Evolutionary conservation across 257 asterid species (phyloP), one percentile per base, ranked within the genome.

Genomic region (Misopates orontium): DNA sequence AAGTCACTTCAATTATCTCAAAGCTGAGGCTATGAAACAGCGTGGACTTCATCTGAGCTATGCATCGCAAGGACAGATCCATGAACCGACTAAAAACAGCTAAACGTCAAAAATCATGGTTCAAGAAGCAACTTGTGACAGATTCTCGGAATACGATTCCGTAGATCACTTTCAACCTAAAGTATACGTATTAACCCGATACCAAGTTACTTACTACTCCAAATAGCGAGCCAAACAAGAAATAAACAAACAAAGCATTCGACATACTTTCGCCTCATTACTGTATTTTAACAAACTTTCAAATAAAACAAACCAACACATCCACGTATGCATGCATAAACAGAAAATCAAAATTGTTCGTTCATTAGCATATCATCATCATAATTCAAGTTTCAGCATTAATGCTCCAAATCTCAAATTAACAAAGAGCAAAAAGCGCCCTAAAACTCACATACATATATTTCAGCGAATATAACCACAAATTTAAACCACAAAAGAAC

Each of bases 31-130:
- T 15, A 61, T 17, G 39, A 45, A 52, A 23, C 41, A 20, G 21
- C 24, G 41, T 48, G 28, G 36, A 73, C 62, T 49, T 49, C 67
- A 28, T 54, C 21, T 20, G 66, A 56, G 63, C 40, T 40, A 67
- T 10, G 47, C 51, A 56, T 12, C 39, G 16, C 32, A 31, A 62
- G 44, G 40, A 11, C 8, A 18, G 31, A 64, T n/a, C 24, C 19
- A 48, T 24, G 48, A 25, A 64, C 31, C 53, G 36, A 48, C 10
- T 8, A 7, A 51, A 21, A 44, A 36, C 24, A 12, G 28, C 11
- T 12, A 61, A 42, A 60, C 39, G 32, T 19, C 15, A 13, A 4
- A 71, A 28, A 8, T n/a, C 23, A 36, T 58, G n/a, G 11, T 31
- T 21, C 25, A 5, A 10, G 24, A 44, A 58, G 3, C 18, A 58